Evolutionary conservation across 441 rosid genomes (phyloP).

Genomic region (Adansonia rubrostipa): DNA sequence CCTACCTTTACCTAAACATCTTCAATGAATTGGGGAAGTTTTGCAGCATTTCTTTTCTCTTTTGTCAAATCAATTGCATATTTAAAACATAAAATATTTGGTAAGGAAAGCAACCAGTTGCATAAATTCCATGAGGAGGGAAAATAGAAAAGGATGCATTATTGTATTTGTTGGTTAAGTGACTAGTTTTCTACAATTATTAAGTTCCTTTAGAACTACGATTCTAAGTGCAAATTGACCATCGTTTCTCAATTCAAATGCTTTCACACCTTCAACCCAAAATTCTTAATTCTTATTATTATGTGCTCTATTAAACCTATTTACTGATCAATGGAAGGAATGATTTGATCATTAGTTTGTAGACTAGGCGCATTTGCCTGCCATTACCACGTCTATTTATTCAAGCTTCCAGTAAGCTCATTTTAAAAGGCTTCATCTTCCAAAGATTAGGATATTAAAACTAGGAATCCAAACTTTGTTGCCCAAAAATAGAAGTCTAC

Average conservation of each 20-base stretch:
- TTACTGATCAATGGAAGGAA: neutral
- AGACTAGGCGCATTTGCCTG: slow-evolving; percentile 9
- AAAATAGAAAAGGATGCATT: neutral
- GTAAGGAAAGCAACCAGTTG: slow-evolving; percentile 7
- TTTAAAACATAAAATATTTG: neutral
- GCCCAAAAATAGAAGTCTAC: no score
- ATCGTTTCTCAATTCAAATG: neutral
- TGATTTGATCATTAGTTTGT: neutral
- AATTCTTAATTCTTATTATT: neutral
- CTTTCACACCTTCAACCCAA: slow-evolving; percentile 7
- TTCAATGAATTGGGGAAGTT: neutral
- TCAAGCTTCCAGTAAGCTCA: neutral
- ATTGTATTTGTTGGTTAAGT: neutral
- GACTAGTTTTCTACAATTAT: neutral
- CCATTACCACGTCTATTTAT: neutral
- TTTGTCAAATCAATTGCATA: no score
- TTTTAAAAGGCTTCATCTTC: neutral
- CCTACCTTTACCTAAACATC: neutral
- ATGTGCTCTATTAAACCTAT: neutral
- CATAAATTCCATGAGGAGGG: neutral
- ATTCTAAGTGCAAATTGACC: neutral
- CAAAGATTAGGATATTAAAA: no score
- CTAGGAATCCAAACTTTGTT: no score
- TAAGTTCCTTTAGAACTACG: neutral
- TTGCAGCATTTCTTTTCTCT: neutral